A percentile compares a stretch with the other conserved stretches of the same genome.
Evolutionary conservation across 208 protist species (phyloP).

Genomic region (Phytomonas francai): DNA sequence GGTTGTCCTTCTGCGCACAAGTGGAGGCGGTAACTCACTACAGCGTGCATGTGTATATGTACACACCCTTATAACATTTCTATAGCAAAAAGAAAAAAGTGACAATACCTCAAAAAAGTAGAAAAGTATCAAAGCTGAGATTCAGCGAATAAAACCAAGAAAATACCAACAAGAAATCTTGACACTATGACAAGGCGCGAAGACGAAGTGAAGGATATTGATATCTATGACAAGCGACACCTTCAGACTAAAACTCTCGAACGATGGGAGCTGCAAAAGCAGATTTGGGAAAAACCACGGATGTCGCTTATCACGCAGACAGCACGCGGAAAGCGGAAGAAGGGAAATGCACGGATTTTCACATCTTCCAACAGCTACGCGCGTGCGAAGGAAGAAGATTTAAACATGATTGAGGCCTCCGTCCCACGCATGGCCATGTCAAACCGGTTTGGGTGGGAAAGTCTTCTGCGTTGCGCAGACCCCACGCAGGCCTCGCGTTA

Average conservation of each 20-base stretch:
- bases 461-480: conserved; percentile 33
- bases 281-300: conserved; percentile 31
- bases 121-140: conserved; percentile 10
- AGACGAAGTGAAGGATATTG: neutral
- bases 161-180: conserved; percentile 2
- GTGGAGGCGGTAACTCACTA: neutral
- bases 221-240: conserved; percentile 34
- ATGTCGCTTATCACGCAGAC: conserved; percentile 4
- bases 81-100: neutral
- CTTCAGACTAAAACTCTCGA: conserved; percentile 60
- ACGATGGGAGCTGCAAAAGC: conserved; percentile 56
- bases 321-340: neutral
- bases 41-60: conserved; percentile 5
- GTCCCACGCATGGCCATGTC: conserved; percentile 18
- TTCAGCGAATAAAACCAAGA: conserved; percentile 9
- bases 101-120: conserved; percentile 11
- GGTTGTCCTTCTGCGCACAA: neutral
- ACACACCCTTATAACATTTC: conserved; percentile 4
- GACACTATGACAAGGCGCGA: neutral
- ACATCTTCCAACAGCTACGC: conserved; percentile 19
- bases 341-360: conserved; percentile 29
- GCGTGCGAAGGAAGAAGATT: conserved; percentile 46
- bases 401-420: conserved; percentile 33
- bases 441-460: conserved; percentile 45
- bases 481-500: conserved; percentile 28